These are phyloP conservation scores for Vigna trinervia DNA, from an alignment of 306 rosid genomes.

Conservation along the genomic window DNA sequence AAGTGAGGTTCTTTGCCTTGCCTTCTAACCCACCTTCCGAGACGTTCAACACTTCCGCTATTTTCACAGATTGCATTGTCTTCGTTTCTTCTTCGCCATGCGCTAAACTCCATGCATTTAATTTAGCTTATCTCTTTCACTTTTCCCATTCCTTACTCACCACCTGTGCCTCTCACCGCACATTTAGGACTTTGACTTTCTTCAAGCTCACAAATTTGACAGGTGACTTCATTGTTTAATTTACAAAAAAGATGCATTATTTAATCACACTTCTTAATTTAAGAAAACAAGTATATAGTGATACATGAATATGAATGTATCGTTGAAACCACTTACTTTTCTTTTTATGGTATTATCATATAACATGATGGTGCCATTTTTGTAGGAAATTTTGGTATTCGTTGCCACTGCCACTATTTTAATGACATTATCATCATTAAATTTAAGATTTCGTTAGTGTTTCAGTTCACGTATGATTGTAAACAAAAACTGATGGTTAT, in stretches of 20 bases:
- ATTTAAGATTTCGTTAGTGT: neutral
- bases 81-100: neutral
- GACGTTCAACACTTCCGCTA: constrained; percentile 19
- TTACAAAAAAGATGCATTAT: no score
- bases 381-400: neutral
- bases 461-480: neutral
- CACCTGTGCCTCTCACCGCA: constrained; percentile 11
- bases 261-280: no score
- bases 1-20: constrained; percentile 19
- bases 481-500: neutral
- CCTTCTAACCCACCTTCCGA: neutral
- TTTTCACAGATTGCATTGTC: constrained; percentile 47
- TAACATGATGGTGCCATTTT: neutral
- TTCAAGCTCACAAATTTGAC: neutral
- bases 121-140: neutral
- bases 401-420: neutral
- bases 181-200: constrained; percentile 34
- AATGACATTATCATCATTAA: neutral
- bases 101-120: neutral
- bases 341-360: no score
- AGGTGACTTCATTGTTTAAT: neutral
- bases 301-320: no score
- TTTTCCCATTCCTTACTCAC: neutral
- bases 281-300: no score
- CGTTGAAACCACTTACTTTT: no score